Conservation (phyloP, 2,329 filamentous ascomycete genomes). For the Penicillium olsonii region DNA sequence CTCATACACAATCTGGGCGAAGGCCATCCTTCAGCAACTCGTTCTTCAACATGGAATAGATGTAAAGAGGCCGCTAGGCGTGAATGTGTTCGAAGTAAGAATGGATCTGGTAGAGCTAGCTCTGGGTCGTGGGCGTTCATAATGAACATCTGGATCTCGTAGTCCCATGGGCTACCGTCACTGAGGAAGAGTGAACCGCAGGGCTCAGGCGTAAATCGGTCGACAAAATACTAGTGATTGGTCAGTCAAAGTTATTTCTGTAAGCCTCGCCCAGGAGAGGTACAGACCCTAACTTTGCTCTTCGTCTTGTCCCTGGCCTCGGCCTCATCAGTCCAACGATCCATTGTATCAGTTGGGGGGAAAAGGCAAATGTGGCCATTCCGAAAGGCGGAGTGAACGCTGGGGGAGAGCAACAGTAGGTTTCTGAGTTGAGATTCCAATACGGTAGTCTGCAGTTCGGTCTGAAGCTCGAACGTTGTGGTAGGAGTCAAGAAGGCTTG, state of each 20-base stretch:
- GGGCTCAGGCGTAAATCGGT: slow-evolving; percentile 1
- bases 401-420: slow-evolving; percentile 7
- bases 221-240: neutral
- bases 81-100: slow-evolving; percentile 10
- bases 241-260: neutral
- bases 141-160: slow-evolving; percentile 3
- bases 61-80: slow-evolving; percentile 13
- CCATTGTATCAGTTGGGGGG: neutral
- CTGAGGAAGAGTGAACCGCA: slow-evolving; percentile 1
- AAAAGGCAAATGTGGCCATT: slow-evolving; percentile 1
- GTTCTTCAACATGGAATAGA: slow-evolving; percentile 16
- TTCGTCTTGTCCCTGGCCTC: slow-evolving; percentile 2
- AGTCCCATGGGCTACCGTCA: slow-evolving; percentile 4
- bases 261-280: neutral
- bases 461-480: neutral
- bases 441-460: neutral
- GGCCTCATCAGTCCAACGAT: slow-evolving; percentile 6
- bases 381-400: slow-evolving; percentile 11
- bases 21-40: slow-evolving; percentile 12
- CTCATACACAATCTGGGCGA: slow-evolving; percentile 4
- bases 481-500: slow-evolving; percentile 4
- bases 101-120: slow-evolving; percentile 8
- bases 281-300: neutral
- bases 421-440: slow-evolving; percentile 1
- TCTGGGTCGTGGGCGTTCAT: neutral